Percentiles rank a stretch among this genome's conserved stretches.
Evolutionary conservation across 2,329 filamentous ascomycete genomes (phyloP).

Genomic region (Fusarium subtropicale): DNA sequence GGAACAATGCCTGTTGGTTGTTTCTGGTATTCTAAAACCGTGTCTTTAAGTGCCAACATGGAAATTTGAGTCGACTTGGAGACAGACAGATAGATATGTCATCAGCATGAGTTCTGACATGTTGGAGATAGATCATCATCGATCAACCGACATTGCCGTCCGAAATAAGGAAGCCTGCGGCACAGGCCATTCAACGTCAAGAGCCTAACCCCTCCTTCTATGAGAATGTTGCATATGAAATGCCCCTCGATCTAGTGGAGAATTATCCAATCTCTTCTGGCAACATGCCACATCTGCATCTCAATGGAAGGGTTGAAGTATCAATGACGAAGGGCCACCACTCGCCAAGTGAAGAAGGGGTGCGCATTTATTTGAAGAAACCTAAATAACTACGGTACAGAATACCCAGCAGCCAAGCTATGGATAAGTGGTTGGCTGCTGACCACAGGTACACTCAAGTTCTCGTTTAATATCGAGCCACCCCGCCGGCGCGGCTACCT

Average conservation of each 20-base stretch:
- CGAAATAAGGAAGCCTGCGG: conserved; percentile 16
- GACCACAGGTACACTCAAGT: conserved; percentile 24
- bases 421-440: conserved; percentile 33
- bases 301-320: conserved; percentile 16
- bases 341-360: conserved; percentile 22
- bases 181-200: conserved; percentile 13
- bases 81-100: conserved; percentile 6
- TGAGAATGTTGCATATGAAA: conserved; percentile 15
- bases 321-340: conserved; percentile 29
- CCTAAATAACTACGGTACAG: conserved; percentile 12
- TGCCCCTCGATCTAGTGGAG: conserved; percentile 48
- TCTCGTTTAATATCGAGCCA: conserved; percentile 23
- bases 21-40: conserved; percentile 18
- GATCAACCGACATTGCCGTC: conserved; percentile 22
- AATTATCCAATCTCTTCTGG: conserved; percentile 44
- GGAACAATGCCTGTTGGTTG: conserved; percentile 11
- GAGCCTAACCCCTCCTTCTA: conserved; percentile 26
- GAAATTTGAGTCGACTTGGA: conserved; percentile 7
- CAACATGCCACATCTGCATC: conserved; percentile 46
- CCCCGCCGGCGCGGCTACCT: conserved; percentile 39
- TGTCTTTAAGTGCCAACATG: conserved; percentile 23
- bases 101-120: conserved; percentile 2
- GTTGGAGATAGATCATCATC: conserved; percentile 17
- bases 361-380: conserved; percentile 12
- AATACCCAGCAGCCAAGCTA: conserved; percentile 8